These are phyloP conservation scores for Asparagopsis taxiformis DNA, from an alignment of 31 red algal genomes.

Conservation along the genomic window DNA sequence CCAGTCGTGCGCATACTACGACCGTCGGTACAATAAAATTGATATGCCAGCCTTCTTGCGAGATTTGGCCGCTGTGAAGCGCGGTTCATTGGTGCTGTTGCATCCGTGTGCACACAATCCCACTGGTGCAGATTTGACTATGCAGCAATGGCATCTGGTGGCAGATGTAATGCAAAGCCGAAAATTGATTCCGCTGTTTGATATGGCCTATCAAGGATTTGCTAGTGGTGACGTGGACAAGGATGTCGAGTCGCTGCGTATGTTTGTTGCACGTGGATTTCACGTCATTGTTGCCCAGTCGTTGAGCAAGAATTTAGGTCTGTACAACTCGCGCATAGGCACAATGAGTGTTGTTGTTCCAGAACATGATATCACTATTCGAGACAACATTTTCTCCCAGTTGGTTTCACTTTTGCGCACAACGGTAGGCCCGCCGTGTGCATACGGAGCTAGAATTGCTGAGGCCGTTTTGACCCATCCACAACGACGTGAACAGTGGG, in stretches of 20 bases:
- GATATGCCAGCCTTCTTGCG: slow-evolving; percentile 59
- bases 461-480: too few relatives aligned
- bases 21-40: slow-evolving; percentile 43
- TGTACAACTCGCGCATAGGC: too few relatives aligned
- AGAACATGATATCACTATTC: too few relatives aligned
- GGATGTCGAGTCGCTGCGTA: slow-evolving; percentile 63
- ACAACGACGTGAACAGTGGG: too few relatives aligned
- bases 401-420: too few relatives aligned
- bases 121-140: slow-evolving; percentile 82
- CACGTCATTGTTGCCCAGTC: slow-evolving; percentile 84
- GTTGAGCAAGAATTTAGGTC: slow-evolving; percentile 94
- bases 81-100: slow-evolving; percentile 76
- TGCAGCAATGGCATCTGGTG: slow-evolving; percentile 68
- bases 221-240: slow-evolving; percentile 77
- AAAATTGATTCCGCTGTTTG: slow-evolving; percentile 83
- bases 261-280: slow-evolving; percentile 73
- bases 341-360: too few relatives aligned
- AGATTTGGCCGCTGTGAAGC: slow-evolving; percentile 58
- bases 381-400: too few relatives aligned
- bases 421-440: too few relatives aligned
- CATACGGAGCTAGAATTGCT: too few relatives aligned
- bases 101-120: slow-evolving; percentile 99
- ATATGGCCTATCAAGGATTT: slow-evolving; percentile 98
- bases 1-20: slow-evolving; percentile 72
- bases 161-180: slow-evolving; percentile 32